These are phyloP conservation scores for Arachnomyces sp. DNA, from an alignment of 2,329 filamentous ascomycete genomes.

Conservation along the genomic window DNA sequence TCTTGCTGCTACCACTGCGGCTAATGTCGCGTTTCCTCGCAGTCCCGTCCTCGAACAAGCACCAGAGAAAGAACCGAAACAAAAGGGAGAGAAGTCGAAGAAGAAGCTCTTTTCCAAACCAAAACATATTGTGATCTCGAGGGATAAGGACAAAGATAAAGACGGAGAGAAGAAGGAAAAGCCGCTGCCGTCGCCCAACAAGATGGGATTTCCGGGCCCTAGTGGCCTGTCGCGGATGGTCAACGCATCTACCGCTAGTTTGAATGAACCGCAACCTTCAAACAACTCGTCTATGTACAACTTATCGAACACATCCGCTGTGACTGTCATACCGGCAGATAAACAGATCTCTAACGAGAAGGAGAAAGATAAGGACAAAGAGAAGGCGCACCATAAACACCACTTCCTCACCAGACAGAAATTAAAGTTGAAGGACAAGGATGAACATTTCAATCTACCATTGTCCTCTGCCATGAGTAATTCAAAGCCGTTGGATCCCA, in stretches of 20 bases:
- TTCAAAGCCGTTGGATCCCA: slow-evolving; percentile 56
- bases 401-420: slow-evolving; percentile 61
- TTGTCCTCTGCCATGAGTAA: slow-evolving; percentile 60
- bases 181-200: slow-evolving; percentile 53
- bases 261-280: slow-evolving; percentile 48
- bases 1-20: slow-evolving; percentile 54
- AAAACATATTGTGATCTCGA: slow-evolving; percentile 56
- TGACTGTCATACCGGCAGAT: slow-evolving; percentile 47
- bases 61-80: slow-evolving; percentile 35
- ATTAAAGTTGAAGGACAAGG: slow-evolving; percentile 55
- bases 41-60: slow-evolving; percentile 28
- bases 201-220: slow-evolving; percentile 43
- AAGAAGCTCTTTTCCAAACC: slow-evolving; percentile 63
- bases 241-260: slow-evolving; percentile 54
- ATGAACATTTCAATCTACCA: slow-evolving; percentile 50
- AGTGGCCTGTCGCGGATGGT: slow-evolving; percentile 48
- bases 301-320: slow-evolving; percentile 54
- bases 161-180: slow-evolving; percentile 46
- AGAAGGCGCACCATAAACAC: slow-evolving; percentile 46
- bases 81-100: slow-evolving; percentile 54
- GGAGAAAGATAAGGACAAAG: slow-evolving; percentile 36
- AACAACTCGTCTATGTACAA: slow-evolving; percentile 54
- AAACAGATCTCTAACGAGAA: slow-evolving; percentile 26
- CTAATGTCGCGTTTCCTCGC: slow-evolving; percentile 55
- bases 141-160: slow-evolving; percentile 45